Evolutionary conservation across 1,284 basidiomycete genomes (phyloP).

Genomic region (Irpex sp.): DNA sequence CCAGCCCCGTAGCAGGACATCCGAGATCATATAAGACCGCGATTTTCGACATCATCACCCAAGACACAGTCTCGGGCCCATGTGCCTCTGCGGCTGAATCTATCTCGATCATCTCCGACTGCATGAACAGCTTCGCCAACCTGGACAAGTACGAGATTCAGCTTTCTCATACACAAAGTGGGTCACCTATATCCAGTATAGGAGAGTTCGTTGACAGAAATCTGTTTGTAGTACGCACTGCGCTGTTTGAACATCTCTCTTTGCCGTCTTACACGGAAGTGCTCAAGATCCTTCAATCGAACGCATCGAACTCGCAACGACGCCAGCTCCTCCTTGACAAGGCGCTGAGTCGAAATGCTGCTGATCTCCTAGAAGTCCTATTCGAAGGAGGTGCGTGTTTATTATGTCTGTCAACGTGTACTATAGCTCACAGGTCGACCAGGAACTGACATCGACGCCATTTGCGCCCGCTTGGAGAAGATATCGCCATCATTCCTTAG

Average conservation of each 20-base stretch:
- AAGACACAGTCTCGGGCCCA: slow-evolving; percentile 55
- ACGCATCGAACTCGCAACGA: slow-evolving; percentile 62
- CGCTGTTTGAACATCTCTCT: slow-evolving; percentile 56
- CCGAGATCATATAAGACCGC: slow-evolving; percentile 67
- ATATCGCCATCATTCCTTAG: slow-evolving; percentile 46
- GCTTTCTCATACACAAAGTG: slow-evolving; percentile 70
- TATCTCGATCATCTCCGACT: slow-evolving; percentile 59
- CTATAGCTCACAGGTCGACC: background rate
- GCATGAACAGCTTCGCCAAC: slow-evolving; percentile 66
- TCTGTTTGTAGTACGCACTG: slow-evolving; percentile 48
- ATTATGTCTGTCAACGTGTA: background rate
- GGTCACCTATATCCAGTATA: slow-evolving; percentile 17
- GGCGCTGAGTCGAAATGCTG: slow-evolving; percentile 52
- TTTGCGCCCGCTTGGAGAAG: slow-evolving; percentile 56
- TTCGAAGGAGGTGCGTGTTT: slow-evolving; percentile 48
- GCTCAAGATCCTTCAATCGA: slow-evolving; percentile 58
- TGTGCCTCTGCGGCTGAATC: slow-evolving; percentile 65
- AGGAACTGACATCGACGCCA: slow-evolving; percentile 59
- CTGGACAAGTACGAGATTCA: slow-evolving; percentile 64
- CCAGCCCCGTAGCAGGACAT: slow-evolving; percentile 61
- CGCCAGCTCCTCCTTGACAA: slow-evolving; percentile 61
- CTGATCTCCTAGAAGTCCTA: slow-evolving; percentile 67
- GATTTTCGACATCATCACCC: slow-evolving; percentile 75
- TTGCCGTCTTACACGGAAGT: slow-evolving; percentile 45
- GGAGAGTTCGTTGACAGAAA: background rate